Evolutionary conservation across 805 yeast genomes (phyloP), one percentile per base, ranked within the genome.

Genomic region (Wickerhamiella alocasiicola): DNA sequence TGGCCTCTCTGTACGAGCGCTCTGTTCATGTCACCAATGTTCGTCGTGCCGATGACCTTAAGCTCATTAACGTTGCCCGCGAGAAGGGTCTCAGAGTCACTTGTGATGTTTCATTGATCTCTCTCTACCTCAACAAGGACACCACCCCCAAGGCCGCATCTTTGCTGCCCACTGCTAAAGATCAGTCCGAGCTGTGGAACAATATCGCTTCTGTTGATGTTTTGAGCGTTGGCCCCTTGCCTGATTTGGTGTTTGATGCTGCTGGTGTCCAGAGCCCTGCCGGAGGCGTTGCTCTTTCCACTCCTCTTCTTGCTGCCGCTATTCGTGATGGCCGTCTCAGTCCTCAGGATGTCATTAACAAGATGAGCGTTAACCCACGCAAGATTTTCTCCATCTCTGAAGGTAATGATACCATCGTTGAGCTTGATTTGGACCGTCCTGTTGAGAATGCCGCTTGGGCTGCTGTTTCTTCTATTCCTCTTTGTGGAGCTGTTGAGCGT

Each of bases 11-110:
- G 57, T 85, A 82, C 68, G 72, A 67, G 63, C 74, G 94, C 55
- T 67, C 84, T 30, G 79, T 88, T 49, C 97, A 88, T 62, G 77
- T 88, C 52, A 82, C 94, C 42, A 85, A 81, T 50, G 91, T 88
- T 39, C 74, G 81, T 31, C 70, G 79, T 45, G 75, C 71, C 56
- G 83, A 79, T 49, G 97, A 88, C 60, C 68, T 88, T 56, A 77
- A 81, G 46, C 68, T 88, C 57, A 81, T 88, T 55, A 70, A 72
- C 56, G 74, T 88, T 74, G 83, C 94, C 39, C 85, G 85, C 64
- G 79, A 72, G 44, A 83, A 81, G 68, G 76, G 78, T 34, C 67
- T 83, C 53, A 70, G 70, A 49, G 94, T 88, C 28, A 84, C 96
- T 16, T 81, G 94, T 62, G 97, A 88, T 60, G 94, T 83, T 47